Percentiles rank a stretch among this genome's conserved stretches.
phyloP scores from a whole-genome alignment of 371 early-diverging fungal species.

The Syncephalastrum sp. region DNA sequence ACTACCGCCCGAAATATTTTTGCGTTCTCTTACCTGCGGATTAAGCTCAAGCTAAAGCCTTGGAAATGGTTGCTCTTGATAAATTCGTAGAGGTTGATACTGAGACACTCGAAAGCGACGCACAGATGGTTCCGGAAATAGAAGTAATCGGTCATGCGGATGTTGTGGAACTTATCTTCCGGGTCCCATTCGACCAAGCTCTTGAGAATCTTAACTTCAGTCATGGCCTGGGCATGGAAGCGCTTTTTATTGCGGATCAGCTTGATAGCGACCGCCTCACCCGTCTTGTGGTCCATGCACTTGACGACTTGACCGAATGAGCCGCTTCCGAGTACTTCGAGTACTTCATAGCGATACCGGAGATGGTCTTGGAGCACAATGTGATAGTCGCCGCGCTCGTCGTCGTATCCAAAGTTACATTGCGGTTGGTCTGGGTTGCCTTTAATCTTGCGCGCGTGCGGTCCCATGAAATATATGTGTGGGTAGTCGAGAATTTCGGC shows the following conservation, averaged over 20 bases:
- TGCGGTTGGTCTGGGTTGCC: conserved; percentile 41
- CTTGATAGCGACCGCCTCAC: conserved; percentile 80
- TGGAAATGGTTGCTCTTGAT: conserved; percentile 90
- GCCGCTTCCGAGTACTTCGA: conserved; percentile 85
- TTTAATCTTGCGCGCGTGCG: conserved; percentile 58
- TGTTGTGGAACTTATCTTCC: conserved; percentile 72
- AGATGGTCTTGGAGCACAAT: conserved; percentile 77
- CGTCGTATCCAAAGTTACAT: conserved; percentile 79
- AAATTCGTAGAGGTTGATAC: conserved; percentile 96
- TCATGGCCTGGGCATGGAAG: conserved; percentile 84
- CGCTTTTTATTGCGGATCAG: conserved; percentile 86
- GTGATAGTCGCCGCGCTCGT: conserved; percentile 81
- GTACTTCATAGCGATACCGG: conserved; percentile 80
- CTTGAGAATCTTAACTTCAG: conserved; percentile 84
- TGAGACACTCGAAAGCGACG: conserved; percentile 94
- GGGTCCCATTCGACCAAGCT: conserved; percentile 69
- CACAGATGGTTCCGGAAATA: conserved; percentile 94
- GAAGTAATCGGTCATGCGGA: conserved; percentile 91
- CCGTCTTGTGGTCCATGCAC: conserved; percentile 76
- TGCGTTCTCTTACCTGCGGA: conserved; percentile 52
- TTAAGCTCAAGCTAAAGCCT: conserved; percentile 82
- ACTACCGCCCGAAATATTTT: too few species aligned
- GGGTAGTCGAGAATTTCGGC: conserved; percentile 78
- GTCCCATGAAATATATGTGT: conserved; percentile 85
- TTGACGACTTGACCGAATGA: conserved; percentile 91